Evolutionary conservation across 2,329 filamentous ascomycete species (phyloP), one percentile per base, ranked within the genome.

Genomic region (Talaromyces rugulosus): DNA sequence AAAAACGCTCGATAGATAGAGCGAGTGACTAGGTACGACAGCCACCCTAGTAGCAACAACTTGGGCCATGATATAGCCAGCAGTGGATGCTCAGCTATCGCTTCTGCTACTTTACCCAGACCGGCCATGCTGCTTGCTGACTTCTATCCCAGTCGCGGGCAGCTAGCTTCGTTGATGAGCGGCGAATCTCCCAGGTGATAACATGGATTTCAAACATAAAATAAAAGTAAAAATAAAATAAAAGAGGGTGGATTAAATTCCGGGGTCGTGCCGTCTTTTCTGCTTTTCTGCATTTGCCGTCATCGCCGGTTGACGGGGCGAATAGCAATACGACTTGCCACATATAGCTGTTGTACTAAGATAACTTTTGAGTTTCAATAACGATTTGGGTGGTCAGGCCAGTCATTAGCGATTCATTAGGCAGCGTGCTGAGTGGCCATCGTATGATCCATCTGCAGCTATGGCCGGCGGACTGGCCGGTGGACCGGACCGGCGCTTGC

Each of bases 1-100:
- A 73, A 66, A 44, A 67, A 72, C 14, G 74, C 64, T 5, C 70
- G 68, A 55, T 70, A 70, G 16, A 70, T 55, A 8, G 59, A 64
- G n/a, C 62, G 18, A 33, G 5, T 50, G 23, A 33, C 58, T 18
- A 63, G 34, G 23, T 58, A 63, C 3, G 52, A 30, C 33, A 31
- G 16, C 47, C 53, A 61, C 14, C 33, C 31, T 7, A 50, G 11
- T 27, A 64, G 54, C 5, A 64, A 31, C 50, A 53, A 31, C 11
- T 31, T 23, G 28, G 50, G 50, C 50, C 50, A 31, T 53, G 50
- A 33, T 30, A 27, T 27, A 12, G n/a, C n/a, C 4, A 14, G 3
- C n/a, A 18, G 44, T 47, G 44, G 23, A 47, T 11, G 18, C 44
- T 47, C 18, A 27, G 44, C 18, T 47, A 23, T 47, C 23, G n/a